Conservation (phyloP, 768 basidiomycete species). For the Imleria badia region DNA sequence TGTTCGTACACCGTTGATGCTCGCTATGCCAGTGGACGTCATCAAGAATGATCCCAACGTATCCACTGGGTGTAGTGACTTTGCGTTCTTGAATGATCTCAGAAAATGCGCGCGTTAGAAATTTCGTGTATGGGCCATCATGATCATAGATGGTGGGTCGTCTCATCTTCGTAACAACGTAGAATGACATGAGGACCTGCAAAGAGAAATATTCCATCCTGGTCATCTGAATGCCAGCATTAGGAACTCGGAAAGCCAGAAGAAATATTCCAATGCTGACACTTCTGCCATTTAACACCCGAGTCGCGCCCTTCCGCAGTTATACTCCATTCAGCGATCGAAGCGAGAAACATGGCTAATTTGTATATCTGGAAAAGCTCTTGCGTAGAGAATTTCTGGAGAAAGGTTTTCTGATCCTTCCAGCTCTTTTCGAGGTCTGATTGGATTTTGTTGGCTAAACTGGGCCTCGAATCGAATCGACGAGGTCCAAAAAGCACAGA, state of each 20-base stretch:
- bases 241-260: not conserved
- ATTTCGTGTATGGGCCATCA: not conserved
- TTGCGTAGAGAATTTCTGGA: not conserved
- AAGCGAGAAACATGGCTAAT: not conserved
- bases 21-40: not conserved
- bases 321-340: not conserved
- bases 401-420: not conserved
- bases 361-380: constrained; percentile 1
- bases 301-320: not conserved
- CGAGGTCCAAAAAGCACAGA: constrained; percentile 12
- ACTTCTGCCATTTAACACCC: no score
- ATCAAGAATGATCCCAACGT: constrained; percentile 3
- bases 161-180: constrained; percentile 4
- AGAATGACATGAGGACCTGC: constrained; percentile 11
- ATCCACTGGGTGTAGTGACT: not conserved
- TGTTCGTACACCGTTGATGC: not conserved
- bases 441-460: not conserved
- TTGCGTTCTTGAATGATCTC: not conserved
- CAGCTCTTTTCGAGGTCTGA: not conserved
- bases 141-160: not conserved
- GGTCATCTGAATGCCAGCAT: not conserved
- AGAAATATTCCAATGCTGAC: not conserved
- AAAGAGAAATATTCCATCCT: constrained; percentile 3
- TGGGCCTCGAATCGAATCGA: not conserved
- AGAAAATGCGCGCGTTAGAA: not conserved